These are phyloP conservation scores for Bocquillonia castaneifolia DNA, from an alignment of 441 rosid species.

Conservation along the genomic window DNA sequence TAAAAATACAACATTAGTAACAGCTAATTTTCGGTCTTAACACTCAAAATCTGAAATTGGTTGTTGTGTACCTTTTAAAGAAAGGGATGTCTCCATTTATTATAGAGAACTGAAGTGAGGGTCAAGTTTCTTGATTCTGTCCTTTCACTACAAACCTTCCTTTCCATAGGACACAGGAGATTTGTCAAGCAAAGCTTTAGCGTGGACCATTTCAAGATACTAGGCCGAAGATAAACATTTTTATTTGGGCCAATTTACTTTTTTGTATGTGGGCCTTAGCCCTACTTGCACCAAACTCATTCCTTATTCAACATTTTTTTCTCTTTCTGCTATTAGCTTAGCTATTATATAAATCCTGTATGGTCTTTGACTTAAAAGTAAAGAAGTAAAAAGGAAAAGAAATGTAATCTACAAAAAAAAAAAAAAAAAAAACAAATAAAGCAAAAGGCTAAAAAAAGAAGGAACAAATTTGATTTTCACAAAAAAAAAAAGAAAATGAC, in stretches of 20 bases:
- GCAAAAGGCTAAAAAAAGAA: slow-evolving; percentile 30
- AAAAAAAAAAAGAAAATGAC: slow-evolving; percentile 23
- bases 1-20: background rate
- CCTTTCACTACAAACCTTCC: slow-evolving; percentile 17
- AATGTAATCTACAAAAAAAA: slow-evolving; percentile 17
- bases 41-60: slow-evolving; percentile 10
- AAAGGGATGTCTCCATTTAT: slow-evolving; percentile 25
- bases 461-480: slow-evolving; percentile 26
- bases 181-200: background rate
- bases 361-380: slow-evolving; percentile 25
- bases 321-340: no score
- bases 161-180: background rate
- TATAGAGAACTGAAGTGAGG: slow-evolving; percentile 18
- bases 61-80: slow-evolving; percentile 23
- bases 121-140: slow-evolving; percentile 22
- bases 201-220: background rate
- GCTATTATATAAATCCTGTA: no score
- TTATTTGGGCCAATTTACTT: background rate
- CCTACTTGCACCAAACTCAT: background rate
- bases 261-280: background rate
- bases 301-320: no score
- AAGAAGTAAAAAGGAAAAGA: slow-evolving; percentile 5
- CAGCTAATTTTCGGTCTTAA: slow-evolving; percentile 8
- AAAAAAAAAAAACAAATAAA: slow-evolving; percentile 13
- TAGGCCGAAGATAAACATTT: background rate